A percentile compares a stretch with the other conserved stretches of the same genome.
Conservation (phyloP, 192 early-diverging fungal species). For the Coemansia sp. region DNA sequence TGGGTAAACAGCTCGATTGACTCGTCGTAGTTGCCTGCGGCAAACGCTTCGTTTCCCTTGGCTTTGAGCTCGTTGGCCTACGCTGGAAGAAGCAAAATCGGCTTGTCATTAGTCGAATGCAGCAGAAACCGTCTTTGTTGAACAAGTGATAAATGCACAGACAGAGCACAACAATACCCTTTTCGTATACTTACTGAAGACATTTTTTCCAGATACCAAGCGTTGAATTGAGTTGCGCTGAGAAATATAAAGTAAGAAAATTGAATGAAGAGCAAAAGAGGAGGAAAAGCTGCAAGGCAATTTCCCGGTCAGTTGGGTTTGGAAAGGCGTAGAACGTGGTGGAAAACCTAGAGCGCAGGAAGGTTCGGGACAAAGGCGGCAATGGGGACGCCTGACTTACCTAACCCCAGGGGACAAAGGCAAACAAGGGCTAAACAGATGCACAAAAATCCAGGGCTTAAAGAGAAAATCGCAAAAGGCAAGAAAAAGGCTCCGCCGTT, state of each 20-base stretch:
- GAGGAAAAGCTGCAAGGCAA: not conserved
- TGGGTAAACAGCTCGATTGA: constrained; percentile 79
- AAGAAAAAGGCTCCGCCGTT: not conserved
- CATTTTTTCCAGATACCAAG: constrained; percentile 2
- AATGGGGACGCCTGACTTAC: not conserved
- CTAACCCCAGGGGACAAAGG: no score
- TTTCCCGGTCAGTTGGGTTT: no score
- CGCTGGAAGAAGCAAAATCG: not conserved
- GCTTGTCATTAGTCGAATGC: not conserved
- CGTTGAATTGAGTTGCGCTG: not conserved
- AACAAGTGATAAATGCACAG: not conserved
- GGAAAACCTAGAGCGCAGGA: not conserved
- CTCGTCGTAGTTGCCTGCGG: constrained; percentile 69
- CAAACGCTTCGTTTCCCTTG: constrained; percentile 83
- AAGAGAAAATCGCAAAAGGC: no score
- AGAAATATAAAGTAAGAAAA: not conserved
- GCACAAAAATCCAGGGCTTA: no score
- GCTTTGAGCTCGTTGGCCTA: constrained; percentile 74
- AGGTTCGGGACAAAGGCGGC: not conserved
- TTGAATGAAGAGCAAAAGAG: not conserved
- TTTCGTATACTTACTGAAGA: constrained; percentile 4
- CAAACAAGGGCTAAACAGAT: no score
- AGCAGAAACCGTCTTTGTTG: not conserved
- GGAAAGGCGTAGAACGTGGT: no score
- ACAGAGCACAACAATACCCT: not conserved